Conservation (phyloP, 768 basidiomycete species). For the Rhizopogon vinicolor region DNA sequence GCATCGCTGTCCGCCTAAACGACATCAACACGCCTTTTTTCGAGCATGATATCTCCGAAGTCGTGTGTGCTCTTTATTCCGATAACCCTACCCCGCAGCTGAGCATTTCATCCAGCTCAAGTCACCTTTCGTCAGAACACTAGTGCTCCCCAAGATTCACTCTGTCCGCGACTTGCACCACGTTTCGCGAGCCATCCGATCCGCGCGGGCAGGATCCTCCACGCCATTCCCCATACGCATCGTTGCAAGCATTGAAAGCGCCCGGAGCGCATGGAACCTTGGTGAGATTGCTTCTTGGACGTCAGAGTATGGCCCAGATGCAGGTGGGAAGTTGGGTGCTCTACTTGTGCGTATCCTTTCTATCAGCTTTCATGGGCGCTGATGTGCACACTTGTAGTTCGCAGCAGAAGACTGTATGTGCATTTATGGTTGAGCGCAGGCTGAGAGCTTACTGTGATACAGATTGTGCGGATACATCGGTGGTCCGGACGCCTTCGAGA, state of each 20-base stretch:
- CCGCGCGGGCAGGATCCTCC: no score
- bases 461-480: slow-evolving; percentile 90
- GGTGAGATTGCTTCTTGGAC: no score
- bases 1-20: slow-evolving; percentile 73
- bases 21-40: slow-evolving; percentile 64
- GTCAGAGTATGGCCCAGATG: no score
- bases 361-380: neutral
- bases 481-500: slow-evolving; percentile 71
- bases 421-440: neutral
- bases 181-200: no score
- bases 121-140: slow-evolving; percentile 47
- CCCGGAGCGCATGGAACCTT: no score
- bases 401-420: slow-evolving; percentile 88
- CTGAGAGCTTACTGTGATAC: slow-evolving; percentile 1
- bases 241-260: no score
- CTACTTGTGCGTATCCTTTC: slow-evolving; percentile 50
- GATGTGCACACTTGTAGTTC: slow-evolving; percentile 49
- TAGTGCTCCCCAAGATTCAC: no score
- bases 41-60: slow-evolving; percentile 52
- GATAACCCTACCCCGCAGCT: neutral
- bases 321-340: slow-evolving; percentile 56
- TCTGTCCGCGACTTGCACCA: no score
- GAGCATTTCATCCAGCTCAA: slow-evolving; percentile 32
- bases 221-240: no score
- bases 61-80: slow-evolving; percentile 35